These are phyloP conservation scores for Rosa hybrid DNA, from an alignment of 331 rosid species.

Conservation along the genomic window DNA sequence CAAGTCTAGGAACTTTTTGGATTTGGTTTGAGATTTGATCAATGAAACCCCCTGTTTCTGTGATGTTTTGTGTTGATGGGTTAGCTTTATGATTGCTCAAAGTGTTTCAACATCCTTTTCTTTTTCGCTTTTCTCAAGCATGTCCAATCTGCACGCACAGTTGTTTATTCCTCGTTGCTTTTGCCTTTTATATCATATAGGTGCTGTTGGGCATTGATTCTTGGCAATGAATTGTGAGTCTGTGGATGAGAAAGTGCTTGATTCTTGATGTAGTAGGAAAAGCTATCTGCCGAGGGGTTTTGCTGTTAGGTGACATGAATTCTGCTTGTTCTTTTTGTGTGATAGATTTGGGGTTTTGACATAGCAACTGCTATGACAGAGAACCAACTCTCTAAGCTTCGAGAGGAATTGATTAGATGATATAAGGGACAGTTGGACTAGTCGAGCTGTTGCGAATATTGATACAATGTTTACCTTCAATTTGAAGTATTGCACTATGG, in stretches of 20 bases:
- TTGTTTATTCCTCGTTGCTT: neutral
- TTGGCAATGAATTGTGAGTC: neutral
- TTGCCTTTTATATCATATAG: neutral
- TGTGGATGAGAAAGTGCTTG: neutral
- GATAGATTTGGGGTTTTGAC: neutral
- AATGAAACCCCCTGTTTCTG: conserved; percentile 28
- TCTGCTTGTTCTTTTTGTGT: neutral
- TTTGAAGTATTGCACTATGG: neutral
- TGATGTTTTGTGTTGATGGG: neutral
- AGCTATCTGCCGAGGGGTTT: neutral
- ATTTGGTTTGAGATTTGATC: neutral
- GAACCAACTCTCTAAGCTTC: neutral
- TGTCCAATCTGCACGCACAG: neutral
- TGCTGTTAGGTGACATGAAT: neutral
- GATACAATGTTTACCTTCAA: neutral
- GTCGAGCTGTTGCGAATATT: neutral
- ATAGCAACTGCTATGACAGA: neutral
- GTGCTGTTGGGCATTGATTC: neutral
- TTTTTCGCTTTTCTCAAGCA: neutral
- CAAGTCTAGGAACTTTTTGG: conserved; percentile 1
- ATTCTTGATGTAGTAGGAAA: neutral
- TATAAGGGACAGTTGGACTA: neutral
- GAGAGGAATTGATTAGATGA: neutral
- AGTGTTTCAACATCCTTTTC: neutral
- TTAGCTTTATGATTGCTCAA: neutral